phyloP scores from a whole-genome alignment of 768 basidiomycete genomes.

The Polyporus arcularius region DNA sequence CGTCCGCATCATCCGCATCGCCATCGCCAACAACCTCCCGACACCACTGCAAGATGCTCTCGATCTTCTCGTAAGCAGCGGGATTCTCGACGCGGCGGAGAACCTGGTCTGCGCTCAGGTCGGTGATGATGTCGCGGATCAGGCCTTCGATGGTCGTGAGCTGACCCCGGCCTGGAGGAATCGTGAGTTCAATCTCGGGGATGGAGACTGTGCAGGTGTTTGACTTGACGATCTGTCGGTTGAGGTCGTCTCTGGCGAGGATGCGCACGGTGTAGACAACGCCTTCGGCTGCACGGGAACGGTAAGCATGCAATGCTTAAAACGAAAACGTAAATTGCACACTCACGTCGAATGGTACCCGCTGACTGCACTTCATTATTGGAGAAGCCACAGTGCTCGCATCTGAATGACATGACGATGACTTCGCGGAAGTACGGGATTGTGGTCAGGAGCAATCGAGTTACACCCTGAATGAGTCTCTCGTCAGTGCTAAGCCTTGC shows the following conservation, averaged over 20 bases:
- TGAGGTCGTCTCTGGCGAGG: constrained; percentile 71
- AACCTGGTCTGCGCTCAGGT: constrained; percentile 82
- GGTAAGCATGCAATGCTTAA: background rate
- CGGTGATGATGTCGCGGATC: constrained; percentile 76
- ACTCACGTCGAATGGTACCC: constrained; percentile 78
- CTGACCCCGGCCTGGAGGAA: constrained; percentile 87
- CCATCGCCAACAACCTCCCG: constrained; percentile 57
- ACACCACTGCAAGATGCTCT: constrained; percentile 69
- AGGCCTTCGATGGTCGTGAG: constrained; percentile 97
- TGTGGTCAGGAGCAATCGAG: constrained; percentile 84
- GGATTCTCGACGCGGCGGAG: constrained; percentile 80
- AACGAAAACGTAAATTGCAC: background rate
- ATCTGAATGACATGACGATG: constrained; percentile 95
- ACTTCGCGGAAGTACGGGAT: constrained; percentile 97
- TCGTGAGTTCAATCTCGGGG: constrained; percentile 88
- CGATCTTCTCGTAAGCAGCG: constrained; percentile 69
- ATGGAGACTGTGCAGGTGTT: constrained; percentile 77
- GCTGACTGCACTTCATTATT: constrained; percentile 98
- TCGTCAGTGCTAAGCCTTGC: background rate
- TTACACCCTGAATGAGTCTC: constrained; percentile 66
- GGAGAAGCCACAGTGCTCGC: constrained; percentile 83
- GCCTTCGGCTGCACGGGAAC: constrained; percentile 66
- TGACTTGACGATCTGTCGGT: constrained; percentile 94
- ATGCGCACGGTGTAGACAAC: constrained; percentile 79
- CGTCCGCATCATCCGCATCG: constrained; percentile 51